Percentiles rank a stretch among this genome's conserved stretches.
phyloP scores from a whole-genome alignment of 768 basidiomycete species.

The Albatrellus ellisii region DNA sequence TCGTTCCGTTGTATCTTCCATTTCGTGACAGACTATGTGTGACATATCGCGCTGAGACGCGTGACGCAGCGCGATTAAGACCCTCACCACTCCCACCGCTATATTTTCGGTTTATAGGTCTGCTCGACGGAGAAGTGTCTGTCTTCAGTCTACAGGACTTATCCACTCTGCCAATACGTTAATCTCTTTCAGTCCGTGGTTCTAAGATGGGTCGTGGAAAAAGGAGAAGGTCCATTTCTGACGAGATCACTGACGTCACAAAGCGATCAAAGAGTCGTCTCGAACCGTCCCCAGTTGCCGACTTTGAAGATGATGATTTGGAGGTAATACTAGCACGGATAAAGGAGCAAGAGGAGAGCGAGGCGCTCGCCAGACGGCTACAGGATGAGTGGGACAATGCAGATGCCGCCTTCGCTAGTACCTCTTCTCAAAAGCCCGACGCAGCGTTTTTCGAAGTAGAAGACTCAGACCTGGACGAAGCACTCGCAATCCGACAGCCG shows the following conservation, averaged over 20 bases:
- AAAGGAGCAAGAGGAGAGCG: conserved; percentile 30
- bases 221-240: not conserved
- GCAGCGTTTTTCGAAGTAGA: not conserved
- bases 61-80: no score
- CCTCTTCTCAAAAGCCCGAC: not conserved
- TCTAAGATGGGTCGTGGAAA: not conserved
- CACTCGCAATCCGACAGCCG: not conserved
- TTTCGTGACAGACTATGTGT: no score
- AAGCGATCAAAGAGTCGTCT: no score
- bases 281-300: no score
- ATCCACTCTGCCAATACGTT: not conserved
- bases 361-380: conserved; percentile 24
- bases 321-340: conserved; percentile 27
- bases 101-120: no score
- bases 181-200: not conserved
- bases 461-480: not conserved
- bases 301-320: conserved; percentile 28
- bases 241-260: not conserved
- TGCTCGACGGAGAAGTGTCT: not conserved
- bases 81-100: no score
- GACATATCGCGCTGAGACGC: no score
- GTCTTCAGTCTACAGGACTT: not conserved
- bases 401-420: no score
- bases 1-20: no score
- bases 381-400: conserved; percentile 20